phyloP scores from a whole-genome alignment of 106 monocot genomes.

The Phalaenopsis aphrodite region DNA sequence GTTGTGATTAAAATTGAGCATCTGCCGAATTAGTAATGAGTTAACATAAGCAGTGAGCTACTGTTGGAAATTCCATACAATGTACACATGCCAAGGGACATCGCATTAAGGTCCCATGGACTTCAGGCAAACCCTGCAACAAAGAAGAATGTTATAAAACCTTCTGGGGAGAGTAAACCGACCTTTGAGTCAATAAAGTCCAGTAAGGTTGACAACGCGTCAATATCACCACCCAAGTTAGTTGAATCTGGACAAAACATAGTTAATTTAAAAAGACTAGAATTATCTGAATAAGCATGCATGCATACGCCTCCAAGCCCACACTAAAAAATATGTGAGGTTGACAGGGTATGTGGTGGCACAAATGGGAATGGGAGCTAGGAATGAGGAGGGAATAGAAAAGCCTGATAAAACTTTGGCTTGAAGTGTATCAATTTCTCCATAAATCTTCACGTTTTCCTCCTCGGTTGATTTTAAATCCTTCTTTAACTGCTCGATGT shows the following conservation, averaged over 20 bases:
- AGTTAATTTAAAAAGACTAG: background rate
- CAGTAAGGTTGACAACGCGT: background rate
- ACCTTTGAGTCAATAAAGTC: conserved; percentile 4
- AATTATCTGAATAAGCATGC: background rate
- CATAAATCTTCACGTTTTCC: conserved; percentile 15
- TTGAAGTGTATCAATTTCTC: conserved; percentile 17
- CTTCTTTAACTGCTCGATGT: conserved; percentile 27
- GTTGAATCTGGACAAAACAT: conserved; percentile 4
- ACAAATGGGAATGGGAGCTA: too few species aligned
- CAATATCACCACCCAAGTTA: conserved; percentile 1
- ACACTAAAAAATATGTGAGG: background rate
- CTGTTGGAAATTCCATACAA: background rate
- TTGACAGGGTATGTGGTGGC: background rate
- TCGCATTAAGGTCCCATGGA: background rate
- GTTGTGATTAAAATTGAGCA: background rate
- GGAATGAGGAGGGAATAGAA: background rate
- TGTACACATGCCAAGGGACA: background rate
- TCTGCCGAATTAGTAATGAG: background rate
- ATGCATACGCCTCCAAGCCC: background rate
- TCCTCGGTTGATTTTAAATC: conserved; percentile 16
- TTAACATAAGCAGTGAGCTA: background rate
- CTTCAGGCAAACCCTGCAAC: background rate
- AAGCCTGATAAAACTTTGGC: conserved; percentile 6
- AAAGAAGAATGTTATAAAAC: background rate
- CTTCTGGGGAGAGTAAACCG: background rate